Evolutionary conservation across 129 eudicot species (phyloP).

Genomic region (Saussurea involucrata): DNA sequence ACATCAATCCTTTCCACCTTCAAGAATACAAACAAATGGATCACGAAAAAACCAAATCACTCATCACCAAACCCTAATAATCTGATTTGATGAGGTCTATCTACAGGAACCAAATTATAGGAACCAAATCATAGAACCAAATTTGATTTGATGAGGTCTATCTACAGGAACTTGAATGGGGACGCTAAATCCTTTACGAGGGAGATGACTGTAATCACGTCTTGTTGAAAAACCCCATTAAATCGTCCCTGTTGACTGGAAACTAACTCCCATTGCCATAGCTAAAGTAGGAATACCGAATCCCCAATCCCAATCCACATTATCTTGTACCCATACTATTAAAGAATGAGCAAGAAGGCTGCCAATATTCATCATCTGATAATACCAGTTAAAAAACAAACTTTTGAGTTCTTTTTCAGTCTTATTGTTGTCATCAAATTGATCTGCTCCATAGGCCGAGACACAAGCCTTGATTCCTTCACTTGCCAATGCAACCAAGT

Average conservation of each 20-base stretch:
- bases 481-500: conserved; percentile 34
- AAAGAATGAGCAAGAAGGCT: conserved; percentile 29
- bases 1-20: conserved; percentile 48
- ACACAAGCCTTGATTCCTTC: conserved; percentile 38
- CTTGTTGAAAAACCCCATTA: too few species aligned
- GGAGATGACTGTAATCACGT: too few species aligned
- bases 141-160: too few species aligned
- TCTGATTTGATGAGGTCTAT: too few species aligned
- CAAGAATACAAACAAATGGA: conserved; percentile 45
- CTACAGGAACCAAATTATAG: too few species aligned
- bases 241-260: too few species aligned
- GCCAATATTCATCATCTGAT: conserved; percentile 33
- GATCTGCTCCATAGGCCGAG: conserved; percentile 33
- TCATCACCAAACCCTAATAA: too few species aligned
- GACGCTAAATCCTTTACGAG: too few species aligned
- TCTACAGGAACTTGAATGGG: too few species aligned
- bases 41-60: too few species aligned
- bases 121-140: too few species aligned
- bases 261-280: conserved; percentile 29
- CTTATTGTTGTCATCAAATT: conserved; percentile 24
- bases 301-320: conserved; percentile 37
- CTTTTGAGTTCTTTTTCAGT: conserved; percentile 22
- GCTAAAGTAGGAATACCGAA: conserved; percentile 35
- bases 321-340: conserved; percentile 38
- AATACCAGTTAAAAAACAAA: conserved; percentile 33